Percentiles rank a stretch among this genome's conserved stretches.
Evolutionary conservation across 495 filamentous ascomycete genomes (phyloP).

Genomic region (Amorphotheca resinae): DNA sequence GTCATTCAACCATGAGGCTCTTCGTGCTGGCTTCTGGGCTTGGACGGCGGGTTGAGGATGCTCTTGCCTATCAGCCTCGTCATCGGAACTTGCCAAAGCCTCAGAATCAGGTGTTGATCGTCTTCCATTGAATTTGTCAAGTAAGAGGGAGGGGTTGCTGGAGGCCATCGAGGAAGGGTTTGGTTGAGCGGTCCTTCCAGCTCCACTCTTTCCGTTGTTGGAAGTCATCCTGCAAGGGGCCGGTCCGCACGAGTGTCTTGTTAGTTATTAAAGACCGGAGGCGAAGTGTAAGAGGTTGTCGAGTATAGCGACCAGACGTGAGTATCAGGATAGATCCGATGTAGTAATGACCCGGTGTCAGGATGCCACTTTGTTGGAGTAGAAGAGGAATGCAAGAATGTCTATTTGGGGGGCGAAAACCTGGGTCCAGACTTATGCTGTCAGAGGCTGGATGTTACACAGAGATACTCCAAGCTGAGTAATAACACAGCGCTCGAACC

Average conservation of each 20-base stretch:
- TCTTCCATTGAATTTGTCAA: slow-evolving; percentile 62
- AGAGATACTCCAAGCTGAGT: too few relatives aligned
- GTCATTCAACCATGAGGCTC: slow-evolving; percentile 50
- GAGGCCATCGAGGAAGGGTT: slow-evolving; percentile 16
- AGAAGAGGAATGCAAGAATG: too few relatives aligned
- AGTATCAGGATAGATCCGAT: too few relatives aligned
- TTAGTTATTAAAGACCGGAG: too few relatives aligned
- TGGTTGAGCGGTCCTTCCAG: slow-evolving; percentile 29
- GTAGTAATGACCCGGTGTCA: too few relatives aligned
- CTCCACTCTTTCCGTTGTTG: slow-evolving; percentile 28
- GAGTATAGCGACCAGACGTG: too few relatives aligned
- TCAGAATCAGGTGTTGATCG: slow-evolving; percentile 88
- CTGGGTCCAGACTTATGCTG: too few relatives aligned
- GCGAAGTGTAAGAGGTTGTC: too few relatives aligned
- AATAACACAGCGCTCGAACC: too few relatives aligned
- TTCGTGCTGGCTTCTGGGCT: slow-evolving; percentile 38
- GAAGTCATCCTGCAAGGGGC: slow-evolving; percentile 40
- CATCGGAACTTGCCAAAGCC: slow-evolving; percentile 83
- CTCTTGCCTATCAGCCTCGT: slow-evolving; percentile 58
- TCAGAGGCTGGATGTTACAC: too few relatives aligned
- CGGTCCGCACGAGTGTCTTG: background rate
- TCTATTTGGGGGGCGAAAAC: too few relatives aligned
- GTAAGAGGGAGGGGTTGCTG: slow-evolving; percentile 30
- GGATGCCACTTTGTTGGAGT: too few relatives aligned
- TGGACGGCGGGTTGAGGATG: slow-evolving; percentile 29